Base-by-base conservation (phyloP, 305 asterid genomes). In the Fraxinus albicans region DNA sequence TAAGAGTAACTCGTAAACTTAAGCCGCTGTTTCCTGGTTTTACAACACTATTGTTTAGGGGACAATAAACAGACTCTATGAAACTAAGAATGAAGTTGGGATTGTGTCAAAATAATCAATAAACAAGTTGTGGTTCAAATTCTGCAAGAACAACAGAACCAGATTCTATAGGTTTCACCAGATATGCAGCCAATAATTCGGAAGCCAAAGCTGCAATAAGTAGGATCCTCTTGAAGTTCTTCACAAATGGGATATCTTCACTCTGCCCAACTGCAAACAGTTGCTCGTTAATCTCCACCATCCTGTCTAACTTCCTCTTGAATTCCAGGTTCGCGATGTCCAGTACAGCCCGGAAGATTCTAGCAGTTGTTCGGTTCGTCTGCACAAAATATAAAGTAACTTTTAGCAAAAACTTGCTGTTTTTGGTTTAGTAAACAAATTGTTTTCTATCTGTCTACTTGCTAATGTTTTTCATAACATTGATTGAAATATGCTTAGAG, bases 281-380 rank as follows among this genome's bases (percentile, higher is more conserved):
- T 73, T 91, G 85, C 83, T 84, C 29, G 90, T 96, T 94, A 81
- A 94, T 92, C 91, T 87, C 97, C 81, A 88, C 99, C 98, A 96
- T 96, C 73, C 95, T 76, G 86, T 96, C 97, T 86, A 96, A 77
- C 88, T 93, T 96, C 93, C 92, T 91, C 93, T 96, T 93, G 93
- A 96, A 96, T 73, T 96, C 97, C 3, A 98, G 99, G 89, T 96
- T 94, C 91, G 93, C 99, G 1, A 96, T 98, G 7, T 96, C 97
- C 8, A 88, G 94, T 29, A 96, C 99, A 9, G 98, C 99, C 0
- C 97, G 99, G 97, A 94, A 96, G 31, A 94, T 94, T 83, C 99
- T 91, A 53, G 98, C 99, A 13, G 97, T 94, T 5, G 99, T 96
- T 80, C 97, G 94, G 87, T 96, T 94, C 9, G 98, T 94, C 99